Conservation (phyloP, 208 protist genomes). For the Strigomonas culicis region DNA sequence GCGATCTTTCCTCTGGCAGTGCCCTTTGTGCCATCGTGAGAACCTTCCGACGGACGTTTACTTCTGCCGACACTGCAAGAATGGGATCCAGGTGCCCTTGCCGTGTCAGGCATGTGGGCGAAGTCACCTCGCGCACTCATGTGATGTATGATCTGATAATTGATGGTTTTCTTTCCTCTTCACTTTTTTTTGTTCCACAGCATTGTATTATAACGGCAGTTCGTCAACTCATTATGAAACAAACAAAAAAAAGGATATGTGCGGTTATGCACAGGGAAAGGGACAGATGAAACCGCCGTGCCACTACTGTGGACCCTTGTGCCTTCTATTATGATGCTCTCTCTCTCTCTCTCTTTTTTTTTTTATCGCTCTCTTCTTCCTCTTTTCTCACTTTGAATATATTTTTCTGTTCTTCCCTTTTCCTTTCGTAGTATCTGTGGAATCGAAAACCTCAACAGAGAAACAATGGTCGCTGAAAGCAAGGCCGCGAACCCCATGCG, state of each 20-base stretch:
- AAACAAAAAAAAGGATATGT: background rate
- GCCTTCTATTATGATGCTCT: background rate
- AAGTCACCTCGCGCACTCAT: conserved; percentile 37
- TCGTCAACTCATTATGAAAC: background rate
- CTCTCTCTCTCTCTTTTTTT: background rate
- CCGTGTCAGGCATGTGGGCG: conserved; percentile 41
- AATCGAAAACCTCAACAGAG: background rate
- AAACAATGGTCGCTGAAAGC: conserved; percentile 32
- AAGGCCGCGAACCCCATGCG: conserved; percentile 96
- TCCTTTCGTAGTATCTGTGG: conserved; percentile 5
- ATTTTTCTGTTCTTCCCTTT: background rate
- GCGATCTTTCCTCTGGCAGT: conserved; percentile 46
- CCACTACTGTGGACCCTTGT: background rate
- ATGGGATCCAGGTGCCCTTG: conserved; percentile 33
- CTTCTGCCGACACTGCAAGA: conserved; percentile 44
- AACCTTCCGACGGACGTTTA: conserved; percentile 74
- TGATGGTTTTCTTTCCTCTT: conserved; percentile 11
- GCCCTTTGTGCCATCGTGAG: conserved; percentile 29
- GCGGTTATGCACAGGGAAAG: background rate
- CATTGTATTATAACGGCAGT: background rate
- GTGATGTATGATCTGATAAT: conserved; percentile 15
- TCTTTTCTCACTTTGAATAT: background rate
- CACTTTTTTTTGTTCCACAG: background rate
- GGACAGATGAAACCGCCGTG: background rate
- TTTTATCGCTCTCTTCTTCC: background rate